These are phyloP conservation scores for Phytophthora sojae DNA, from an alignment of 352 stramenopile genomes.

Conservation along the genomic window DNA sequence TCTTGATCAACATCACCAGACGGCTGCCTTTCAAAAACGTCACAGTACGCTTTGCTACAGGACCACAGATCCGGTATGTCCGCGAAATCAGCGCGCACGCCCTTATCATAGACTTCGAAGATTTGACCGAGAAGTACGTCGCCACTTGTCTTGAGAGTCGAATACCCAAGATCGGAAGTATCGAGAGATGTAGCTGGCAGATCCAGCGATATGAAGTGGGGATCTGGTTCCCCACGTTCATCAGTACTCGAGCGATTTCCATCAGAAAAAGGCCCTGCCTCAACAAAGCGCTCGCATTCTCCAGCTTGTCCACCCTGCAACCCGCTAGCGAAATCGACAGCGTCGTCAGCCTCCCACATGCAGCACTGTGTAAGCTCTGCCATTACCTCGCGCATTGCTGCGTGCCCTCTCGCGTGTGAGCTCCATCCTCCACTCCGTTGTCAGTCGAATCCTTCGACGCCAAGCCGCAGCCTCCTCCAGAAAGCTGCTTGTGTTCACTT, in stretches of 20 bases:
- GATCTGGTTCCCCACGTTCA: neutral
- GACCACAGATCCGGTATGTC: conserved; percentile 15
- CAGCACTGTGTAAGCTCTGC: no score
- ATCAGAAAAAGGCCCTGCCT: neutral
- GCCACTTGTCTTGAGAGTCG: conserved; percentile 16
- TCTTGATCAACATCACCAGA: neutral
- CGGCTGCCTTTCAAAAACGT: neutral
- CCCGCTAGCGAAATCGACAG: neutral
- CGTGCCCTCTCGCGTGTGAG: neutral
- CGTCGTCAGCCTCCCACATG: neutral
- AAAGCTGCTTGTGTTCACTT: neutral
- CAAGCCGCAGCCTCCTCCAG: neutral
- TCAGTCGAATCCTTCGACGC: neutral
- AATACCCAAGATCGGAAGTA: neutral
- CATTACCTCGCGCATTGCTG: no score
- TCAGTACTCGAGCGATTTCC: neutral
- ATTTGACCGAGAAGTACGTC: conserved; percentile 2
- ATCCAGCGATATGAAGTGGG: conserved; percentile 6
- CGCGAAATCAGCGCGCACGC: neutral
- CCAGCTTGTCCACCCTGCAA: neutral
- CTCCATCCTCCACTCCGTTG: neutral
- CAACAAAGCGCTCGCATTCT: neutral
- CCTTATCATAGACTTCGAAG: neutral
- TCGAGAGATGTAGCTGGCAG: neutral
- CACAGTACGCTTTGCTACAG: neutral